phyloP scores from a whole-genome alignment of 305 asterid genomes.

The Solanum hybrid region DNA sequence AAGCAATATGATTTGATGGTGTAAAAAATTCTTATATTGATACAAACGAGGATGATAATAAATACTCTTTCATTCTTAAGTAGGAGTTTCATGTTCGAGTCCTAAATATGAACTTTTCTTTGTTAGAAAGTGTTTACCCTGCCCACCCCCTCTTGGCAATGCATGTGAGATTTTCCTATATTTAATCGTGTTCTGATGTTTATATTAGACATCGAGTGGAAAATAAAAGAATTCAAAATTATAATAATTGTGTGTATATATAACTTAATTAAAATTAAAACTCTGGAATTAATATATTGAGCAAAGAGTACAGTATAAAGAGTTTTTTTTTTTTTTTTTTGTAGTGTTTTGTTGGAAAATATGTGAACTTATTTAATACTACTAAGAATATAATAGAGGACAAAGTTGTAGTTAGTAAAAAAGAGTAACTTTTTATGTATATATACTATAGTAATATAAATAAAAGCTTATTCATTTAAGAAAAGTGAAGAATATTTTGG shows the following conservation, averaged over 20 bases:
- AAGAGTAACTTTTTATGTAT: background rate
- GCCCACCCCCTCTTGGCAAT: rapidly evolving
- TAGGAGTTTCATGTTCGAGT: background rate
- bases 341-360: background rate
- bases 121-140: background rate
- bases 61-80: background rate
- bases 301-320: background rate
- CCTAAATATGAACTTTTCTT: background rate
- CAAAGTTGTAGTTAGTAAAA: background rate
- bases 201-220: background rate
- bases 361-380: background rate
- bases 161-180: background rate
- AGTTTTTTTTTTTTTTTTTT: too few species aligned
- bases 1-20: background rate
- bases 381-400: background rate
- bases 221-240: background rate
- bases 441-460: background rate
- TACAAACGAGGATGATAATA: background rate
- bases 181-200: rapidly evolving
- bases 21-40: background rate
- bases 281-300: background rate
- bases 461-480: background rate
- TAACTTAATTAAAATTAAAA: background rate
- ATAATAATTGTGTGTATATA: background rate
- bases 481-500: background rate